A percentile compares a stretch with the other conserved stretches of the same genome.
phyloP scores from a whole-genome alignment of 179 eudicot genomes.

The Beta lomatogona region DNA sequence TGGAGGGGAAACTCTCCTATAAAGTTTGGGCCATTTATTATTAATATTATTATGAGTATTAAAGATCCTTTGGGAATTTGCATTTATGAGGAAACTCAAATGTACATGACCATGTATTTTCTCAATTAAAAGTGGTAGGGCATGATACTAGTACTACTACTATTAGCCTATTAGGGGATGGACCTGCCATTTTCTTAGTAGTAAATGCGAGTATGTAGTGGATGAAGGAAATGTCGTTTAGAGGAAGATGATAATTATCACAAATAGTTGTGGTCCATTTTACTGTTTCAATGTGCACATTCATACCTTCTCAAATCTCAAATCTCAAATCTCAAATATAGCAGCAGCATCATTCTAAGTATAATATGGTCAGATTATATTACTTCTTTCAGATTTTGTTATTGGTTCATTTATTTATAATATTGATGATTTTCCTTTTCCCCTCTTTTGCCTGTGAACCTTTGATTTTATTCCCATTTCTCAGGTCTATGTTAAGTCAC shows the following conservation, averaged over 20 bases:
- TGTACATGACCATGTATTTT: slow-evolving; percentile 20
- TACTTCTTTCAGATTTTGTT: slow-evolving; percentile 19
- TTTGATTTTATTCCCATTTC: slow-evolving; percentile 11
- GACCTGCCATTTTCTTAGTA: slow-evolving; percentile 14
- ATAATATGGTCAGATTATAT: background rate
- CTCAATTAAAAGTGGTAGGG: slow-evolving; percentile 7
- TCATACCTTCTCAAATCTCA: background rate
- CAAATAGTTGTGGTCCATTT: slow-evolving; percentile 23
- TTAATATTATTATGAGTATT: background rate
- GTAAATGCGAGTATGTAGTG: slow-evolving; percentile 22
- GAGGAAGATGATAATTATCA: background rate
- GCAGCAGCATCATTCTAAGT: background rate
- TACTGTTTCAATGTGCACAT: slow-evolving; percentile 22
- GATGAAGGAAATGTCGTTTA: slow-evolving; percentile 21
- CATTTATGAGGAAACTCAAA: slow-evolving; percentile 11
- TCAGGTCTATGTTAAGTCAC: slow-evolving; percentile 13
- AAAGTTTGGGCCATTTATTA: background rate
- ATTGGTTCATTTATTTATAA: slow-evolving; percentile 13
- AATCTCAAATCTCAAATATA: too few relatives aligned
- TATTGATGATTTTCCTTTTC: background rate
- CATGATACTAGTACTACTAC: background rate
- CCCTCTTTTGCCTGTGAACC: background rate
- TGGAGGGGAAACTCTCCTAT: background rate
- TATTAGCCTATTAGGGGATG: slow-evolving; percentile 1
- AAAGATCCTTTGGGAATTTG: slow-evolving; percentile 1